phyloP scores from a whole-genome alignment of 2,329 filamentous ascomycete genomes.

The Nothomitra cinnamomea region DNA sequence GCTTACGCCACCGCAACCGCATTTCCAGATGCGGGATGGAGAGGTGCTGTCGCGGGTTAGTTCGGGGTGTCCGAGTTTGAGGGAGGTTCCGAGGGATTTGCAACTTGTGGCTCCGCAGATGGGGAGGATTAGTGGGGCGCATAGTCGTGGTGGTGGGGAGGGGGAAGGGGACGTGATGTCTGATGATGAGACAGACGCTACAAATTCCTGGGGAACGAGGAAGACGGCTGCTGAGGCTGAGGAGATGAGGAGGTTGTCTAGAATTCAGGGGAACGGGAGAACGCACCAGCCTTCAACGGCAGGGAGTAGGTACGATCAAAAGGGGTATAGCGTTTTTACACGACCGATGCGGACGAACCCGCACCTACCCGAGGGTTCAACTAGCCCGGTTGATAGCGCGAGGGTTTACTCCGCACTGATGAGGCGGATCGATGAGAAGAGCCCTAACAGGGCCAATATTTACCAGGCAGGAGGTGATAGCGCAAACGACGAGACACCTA shows the following conservation, averaged over 20 bases:
- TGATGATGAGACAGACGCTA: slow-evolving; percentile 46
- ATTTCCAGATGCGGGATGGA: too few relatives aligned
- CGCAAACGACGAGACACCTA: too few relatives aligned
- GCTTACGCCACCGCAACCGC: slow-evolving; percentile 20
- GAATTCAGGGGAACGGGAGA: slow-evolving; percentile 40
- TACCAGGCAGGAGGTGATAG: too few relatives aligned
- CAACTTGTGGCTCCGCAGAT: slow-evolving; percentile 25
- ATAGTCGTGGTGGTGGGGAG: slow-evolving; percentile 23
- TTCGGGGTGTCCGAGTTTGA: too few relatives aligned
- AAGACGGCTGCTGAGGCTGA: slow-evolving; percentile 27
- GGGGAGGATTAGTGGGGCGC: slow-evolving; percentile 36
- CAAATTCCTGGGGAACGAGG: slow-evolving; percentile 49
- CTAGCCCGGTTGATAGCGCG: slow-evolving; percentile 33
- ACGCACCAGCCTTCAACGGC: background rate
- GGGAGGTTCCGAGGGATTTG: too few relatives aligned
- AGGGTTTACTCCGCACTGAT: slow-evolving; percentile 49
- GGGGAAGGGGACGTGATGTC: too few relatives aligned
- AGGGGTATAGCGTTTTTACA: background rate
- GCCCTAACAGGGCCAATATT: slow-evolving; percentile 11
- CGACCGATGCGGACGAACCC: slow-evolving; percentile 5
- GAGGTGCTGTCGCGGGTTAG: too few relatives aligned
- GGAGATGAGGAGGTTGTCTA: slow-evolving; percentile 41
- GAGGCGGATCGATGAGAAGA: slow-evolving; percentile 31
- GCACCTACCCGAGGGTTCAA: slow-evolving; percentile 1
- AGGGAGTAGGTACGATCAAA: background rate